Conservation (phyloP, 352 stramenopile species). For the Hyaloperonospora arabidopsidis region DNA sequence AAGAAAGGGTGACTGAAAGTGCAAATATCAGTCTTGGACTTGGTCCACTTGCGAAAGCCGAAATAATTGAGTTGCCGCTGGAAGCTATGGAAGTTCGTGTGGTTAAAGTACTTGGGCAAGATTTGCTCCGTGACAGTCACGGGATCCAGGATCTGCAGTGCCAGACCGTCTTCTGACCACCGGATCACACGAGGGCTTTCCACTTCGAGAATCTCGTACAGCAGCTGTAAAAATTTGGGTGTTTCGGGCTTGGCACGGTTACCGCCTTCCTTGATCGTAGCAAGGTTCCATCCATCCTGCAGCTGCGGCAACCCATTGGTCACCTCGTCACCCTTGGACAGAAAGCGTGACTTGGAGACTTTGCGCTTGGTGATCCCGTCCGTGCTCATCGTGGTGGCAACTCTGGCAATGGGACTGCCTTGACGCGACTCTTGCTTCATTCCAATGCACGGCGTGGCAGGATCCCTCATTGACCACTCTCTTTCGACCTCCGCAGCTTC, state of each 20-base stretch:
- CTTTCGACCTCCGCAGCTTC: not conserved
- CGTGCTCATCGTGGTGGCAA: not conserved
- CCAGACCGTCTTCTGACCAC: conserved; percentile 65
- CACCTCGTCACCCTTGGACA: not conserved
- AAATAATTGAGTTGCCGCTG: conserved; percentile 92
- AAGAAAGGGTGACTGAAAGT: conserved; percentile 83
- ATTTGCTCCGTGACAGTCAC: conserved; percentile 64
- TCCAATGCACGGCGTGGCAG: conserved; percentile 15
- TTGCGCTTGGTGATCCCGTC: conserved; percentile 11
- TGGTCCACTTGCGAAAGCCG: conserved; percentile 85
- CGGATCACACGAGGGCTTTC: conserved; percentile 66
- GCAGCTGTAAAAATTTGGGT: conserved; percentile 74
- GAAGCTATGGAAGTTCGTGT: conserved; percentile 89
- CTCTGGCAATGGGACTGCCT: not conserved
- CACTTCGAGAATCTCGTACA: conserved; percentile 73
- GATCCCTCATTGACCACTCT: conserved; percentile 20
- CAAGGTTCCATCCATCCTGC: conserved; percentile 20
- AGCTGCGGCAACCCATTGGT: conserved; percentile 4
- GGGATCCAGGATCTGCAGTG: conserved; percentile 71
- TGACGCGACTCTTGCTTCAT: conserved; percentile 16
- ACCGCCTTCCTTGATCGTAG: conserved; percentile 31
- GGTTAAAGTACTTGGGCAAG: conserved; percentile 90
- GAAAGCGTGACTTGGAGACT: conserved; percentile 14
- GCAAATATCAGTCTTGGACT: conserved; percentile 79
- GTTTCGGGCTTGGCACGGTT: conserved; percentile 45